A percentile compares a stretch with the other conserved stretches of the same genome.
phyloP scores from a whole-genome alignment of 768 basidiomycete species.

The Podaxis sp. region DNA sequence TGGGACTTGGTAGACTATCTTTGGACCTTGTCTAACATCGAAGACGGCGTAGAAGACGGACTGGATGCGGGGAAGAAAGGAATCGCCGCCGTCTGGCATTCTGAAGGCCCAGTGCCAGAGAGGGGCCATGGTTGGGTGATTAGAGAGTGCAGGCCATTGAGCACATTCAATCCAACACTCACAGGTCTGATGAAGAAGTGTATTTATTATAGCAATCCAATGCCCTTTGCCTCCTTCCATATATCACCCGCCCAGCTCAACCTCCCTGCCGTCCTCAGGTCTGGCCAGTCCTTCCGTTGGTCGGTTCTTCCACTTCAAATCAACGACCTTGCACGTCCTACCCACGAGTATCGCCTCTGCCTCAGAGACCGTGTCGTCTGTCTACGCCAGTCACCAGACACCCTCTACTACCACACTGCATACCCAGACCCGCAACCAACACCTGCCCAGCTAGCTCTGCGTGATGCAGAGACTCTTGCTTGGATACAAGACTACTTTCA shows the following conservation, averaged over 20 bases:
- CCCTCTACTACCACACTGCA: constrained; percentile 66
- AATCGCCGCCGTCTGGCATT: constrained; percentile 44
- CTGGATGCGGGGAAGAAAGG: constrained; percentile 74
- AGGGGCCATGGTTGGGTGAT: constrained; percentile 2
- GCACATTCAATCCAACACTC: not conserved
- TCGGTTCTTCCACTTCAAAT: constrained; percentile 39
- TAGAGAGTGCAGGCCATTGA: not conserved
- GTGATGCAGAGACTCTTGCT: constrained; percentile 60
- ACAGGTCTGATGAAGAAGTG: constrained; percentile 3
- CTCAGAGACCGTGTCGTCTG: constrained; percentile 82
- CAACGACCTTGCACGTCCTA: constrained; percentile 10
- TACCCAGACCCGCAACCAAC: constrained; percentile 47
- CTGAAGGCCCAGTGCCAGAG: constrained; percentile 9
- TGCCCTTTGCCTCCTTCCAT: constrained; percentile 54
- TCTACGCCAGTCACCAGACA: constrained; percentile 65
- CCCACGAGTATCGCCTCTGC: constrained; percentile 71
- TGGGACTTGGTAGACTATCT: constrained; percentile 91
- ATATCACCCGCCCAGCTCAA: constrained; percentile 66
- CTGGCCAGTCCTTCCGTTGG: constrained; percentile 89
- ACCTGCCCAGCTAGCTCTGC: constrained; percentile 26
- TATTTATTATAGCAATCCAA: constrained; percentile 10
- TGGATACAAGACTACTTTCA: constrained; percentile 91
- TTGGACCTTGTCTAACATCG: constrained; percentile 79
- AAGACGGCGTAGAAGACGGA: constrained; percentile 96
- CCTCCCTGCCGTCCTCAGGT: constrained; percentile 73